A percentile compares a stretch with the other conserved stretches of the same genome.
Conservation (phyloP, 108 stramenopile species). For the Cylindrotheca fusiformis region DNA sequence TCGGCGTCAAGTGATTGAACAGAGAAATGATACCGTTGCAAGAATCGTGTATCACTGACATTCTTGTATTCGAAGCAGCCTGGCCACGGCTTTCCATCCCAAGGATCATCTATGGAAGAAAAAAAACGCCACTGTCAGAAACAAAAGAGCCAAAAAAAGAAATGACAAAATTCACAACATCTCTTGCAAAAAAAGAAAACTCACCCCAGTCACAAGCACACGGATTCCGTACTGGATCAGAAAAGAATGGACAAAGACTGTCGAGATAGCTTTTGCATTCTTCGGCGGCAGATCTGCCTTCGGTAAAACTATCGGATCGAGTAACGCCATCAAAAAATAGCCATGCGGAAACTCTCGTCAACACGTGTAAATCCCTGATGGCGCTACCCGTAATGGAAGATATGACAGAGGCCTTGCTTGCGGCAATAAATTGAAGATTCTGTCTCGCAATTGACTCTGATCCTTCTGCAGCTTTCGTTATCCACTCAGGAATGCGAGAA, state of each 20-base stretch:
- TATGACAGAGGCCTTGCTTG: slow-evolving; percentile 11
- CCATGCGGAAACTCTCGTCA: slow-evolving; percentile 44
- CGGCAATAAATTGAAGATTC: slow-evolving; percentile 11
- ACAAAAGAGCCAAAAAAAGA: too few relatives aligned
- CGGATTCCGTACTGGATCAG: slow-evolving; percentile 16
- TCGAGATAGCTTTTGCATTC: slow-evolving; percentile 41
- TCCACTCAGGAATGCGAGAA: slow-evolving; percentile 18
- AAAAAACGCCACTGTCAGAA: too few relatives aligned
- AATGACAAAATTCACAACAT: too few relatives aligned
- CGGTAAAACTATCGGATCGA: slow-evolving; percentile 35
- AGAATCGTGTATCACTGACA: slow-evolving; percentile 17
- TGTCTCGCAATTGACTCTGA: slow-evolving; percentile 19
- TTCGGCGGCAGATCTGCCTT: slow-evolving; percentile 30
- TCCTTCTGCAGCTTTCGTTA: slow-evolving; percentile 18
- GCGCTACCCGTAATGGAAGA: slow-evolving; percentile 14
- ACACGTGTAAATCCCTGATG: slow-evolving; percentile 42
- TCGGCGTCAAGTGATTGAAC: slow-evolving; percentile 34
- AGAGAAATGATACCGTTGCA: slow-evolving; percentile 31
- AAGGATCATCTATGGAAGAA: too few relatives aligned
- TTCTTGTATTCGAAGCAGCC: not conserved
- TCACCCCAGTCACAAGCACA: slow-evolving; percentile 58
- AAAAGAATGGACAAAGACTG: slow-evolving; percentile 27
- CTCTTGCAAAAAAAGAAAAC: too few relatives aligned
- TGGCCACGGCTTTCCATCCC: slow-evolving; percentile 1
- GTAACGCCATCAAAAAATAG: slow-evolving; percentile 46